A percentile compares a stretch with the other conserved stretches of the same genome.
Evolutionary conservation across 805 yeast genomes (phyloP).

Genomic region (Wickerhamomyces bovis): DNA sequence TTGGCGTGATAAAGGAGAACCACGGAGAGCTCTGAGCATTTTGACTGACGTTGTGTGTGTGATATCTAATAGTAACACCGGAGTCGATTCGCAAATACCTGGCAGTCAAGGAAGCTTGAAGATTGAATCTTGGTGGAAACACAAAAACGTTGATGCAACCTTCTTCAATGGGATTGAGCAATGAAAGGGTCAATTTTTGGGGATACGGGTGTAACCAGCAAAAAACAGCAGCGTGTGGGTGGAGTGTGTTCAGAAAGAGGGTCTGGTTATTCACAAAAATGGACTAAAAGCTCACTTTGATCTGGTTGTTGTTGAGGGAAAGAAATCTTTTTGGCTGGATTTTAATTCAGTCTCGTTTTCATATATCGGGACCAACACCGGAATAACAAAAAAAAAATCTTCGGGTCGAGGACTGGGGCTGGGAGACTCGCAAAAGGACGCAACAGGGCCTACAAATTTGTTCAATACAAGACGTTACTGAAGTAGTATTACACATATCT

Average conservation of each 20-base stretch:
- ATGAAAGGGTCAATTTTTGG: neutral
- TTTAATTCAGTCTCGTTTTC: neutral
- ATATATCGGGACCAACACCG: neutral
- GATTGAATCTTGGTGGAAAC: neutral
- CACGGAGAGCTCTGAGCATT: constrained; percentile 24
- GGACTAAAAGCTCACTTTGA: neutral
- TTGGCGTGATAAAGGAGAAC: constrained; percentile 20
- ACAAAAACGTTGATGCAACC: neutral
- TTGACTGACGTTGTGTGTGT: neutral
- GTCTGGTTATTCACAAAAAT: neutral
- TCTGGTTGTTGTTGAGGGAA: neutral
- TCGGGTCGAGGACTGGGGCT: too few species aligned
- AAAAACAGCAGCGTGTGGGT: neutral
- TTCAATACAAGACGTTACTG: too few species aligned
- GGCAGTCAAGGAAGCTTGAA: neutral
- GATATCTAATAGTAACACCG: neutral
- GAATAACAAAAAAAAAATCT: neutral
- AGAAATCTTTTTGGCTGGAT: neutral
- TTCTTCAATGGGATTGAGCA: neutral
- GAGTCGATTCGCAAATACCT: neutral
- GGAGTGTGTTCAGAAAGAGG: neutral
- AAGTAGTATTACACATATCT: too few species aligned
- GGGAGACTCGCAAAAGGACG: too few species aligned
- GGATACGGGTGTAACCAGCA: neutral
- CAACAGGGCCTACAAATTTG: neutral